phyloP scores from a whole-genome alignment of 1,284 basidiomycete genomes.

The Pholiota adiposa region DNA sequence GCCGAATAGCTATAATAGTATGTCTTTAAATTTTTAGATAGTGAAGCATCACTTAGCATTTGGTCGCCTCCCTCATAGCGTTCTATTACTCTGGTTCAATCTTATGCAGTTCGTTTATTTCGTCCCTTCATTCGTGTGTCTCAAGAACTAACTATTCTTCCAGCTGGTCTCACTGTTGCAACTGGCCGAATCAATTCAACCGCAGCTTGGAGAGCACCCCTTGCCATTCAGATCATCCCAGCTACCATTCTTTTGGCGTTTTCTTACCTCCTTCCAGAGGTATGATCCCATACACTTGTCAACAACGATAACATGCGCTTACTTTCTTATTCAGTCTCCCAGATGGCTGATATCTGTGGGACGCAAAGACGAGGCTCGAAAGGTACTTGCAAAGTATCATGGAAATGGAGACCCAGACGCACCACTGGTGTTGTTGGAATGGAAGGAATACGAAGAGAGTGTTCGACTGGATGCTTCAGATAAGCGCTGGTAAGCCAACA shows the following conservation, averaged over 20 bases:
- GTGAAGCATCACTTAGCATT: neutral
- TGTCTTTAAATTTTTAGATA: conserved; percentile 6
- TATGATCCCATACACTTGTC: conserved; percentile 17
- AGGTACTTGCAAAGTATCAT: conserved; percentile 58
- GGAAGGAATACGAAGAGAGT: conserved; percentile 58
- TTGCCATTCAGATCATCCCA: conserved; percentile 56
- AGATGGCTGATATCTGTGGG: conserved; percentile 61
- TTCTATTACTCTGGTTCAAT: conserved; percentile 51
- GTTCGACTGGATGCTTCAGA: conserved; percentile 59
- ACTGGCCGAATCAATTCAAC: conserved; percentile 44
- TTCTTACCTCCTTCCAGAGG: conserved; percentile 52
- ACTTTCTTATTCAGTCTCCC: conserved; percentile 38
- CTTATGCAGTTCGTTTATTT: conserved; percentile 36
- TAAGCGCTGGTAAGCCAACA: conserved; percentile 56
- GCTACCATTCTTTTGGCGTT: conserved; percentile 48
- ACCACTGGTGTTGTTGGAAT: conserved; percentile 57
- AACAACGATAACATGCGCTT: neutral
- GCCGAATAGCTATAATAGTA: conserved; percentile 39
- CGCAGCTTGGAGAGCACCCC: conserved; percentile 51
- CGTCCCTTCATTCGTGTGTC: neutral
- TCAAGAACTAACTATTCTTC: conserved; percentile 17
- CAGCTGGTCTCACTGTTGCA: conserved; percentile 50
- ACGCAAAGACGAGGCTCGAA: conserved; percentile 50
- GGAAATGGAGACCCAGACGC: conserved; percentile 49
- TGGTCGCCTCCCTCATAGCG: conserved; percentile 28